Evolutionary conservation across 192 early-diverging fungal species (phyloP).

Genomic region (Coemansia sp.): DNA sequence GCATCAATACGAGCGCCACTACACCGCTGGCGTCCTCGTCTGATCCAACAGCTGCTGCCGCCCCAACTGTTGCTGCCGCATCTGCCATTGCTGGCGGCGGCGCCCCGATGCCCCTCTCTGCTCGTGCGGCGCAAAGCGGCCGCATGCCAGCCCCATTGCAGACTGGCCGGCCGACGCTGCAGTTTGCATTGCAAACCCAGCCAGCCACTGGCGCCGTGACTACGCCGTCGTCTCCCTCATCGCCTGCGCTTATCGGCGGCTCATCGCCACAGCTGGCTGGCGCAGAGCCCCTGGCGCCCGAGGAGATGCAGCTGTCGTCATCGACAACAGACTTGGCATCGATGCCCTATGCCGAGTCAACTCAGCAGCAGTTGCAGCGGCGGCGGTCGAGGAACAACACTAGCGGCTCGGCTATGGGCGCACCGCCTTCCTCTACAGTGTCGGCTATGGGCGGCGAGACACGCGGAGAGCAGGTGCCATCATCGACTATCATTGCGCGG

Average conservation of each 20-base stretch:
- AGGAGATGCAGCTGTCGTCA: conserved; percentile 24
- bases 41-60: conserved; percentile 11
- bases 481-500: conserved; percentile 30
- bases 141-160: conserved; percentile 35
- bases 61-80: neutral
- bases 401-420: conserved; percentile 18
- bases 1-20: conserved; percentile 12
- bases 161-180: conserved; percentile 10
- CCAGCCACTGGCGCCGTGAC: conserved; percentile 17
- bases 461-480: conserved; percentile 10
- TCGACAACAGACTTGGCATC: conserved; percentile 35
- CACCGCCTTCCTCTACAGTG: conserved; percentile 9
- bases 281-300: conserved; percentile 16
- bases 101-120: conserved; percentile 22
- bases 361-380: conserved; percentile 19
- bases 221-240: conserved; percentile 28
- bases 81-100: conserved; percentile 14
- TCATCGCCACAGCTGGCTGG: conserved; percentile 14
- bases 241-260: neutral
- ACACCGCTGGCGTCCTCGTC: conserved; percentile 9
- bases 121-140: conserved; percentile 30
- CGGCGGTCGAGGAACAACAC: conserved; percentile 40
- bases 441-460: conserved; percentile 24
- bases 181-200: conserved; percentile 17
- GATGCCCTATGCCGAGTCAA: conserved; percentile 21